Conservation (phyloP, 2,329 filamentous ascomycete species). For the Fusarium torulosum region DNA sequence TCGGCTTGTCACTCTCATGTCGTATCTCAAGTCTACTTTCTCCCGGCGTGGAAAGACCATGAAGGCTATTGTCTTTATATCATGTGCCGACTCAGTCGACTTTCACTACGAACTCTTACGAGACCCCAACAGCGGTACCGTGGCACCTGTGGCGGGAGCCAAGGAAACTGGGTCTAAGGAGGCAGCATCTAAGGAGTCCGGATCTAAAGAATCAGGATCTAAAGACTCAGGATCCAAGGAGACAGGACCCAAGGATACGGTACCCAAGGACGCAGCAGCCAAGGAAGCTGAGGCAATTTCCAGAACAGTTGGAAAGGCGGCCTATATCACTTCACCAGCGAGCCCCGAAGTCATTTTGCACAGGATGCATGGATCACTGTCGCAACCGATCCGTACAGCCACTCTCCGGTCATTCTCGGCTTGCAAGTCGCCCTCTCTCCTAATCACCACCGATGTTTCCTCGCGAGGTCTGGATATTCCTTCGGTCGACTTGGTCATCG, state of each 20-base stretch:
- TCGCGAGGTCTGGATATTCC: slow-evolving; percentile 96
- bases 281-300: slow-evolving; percentile 57
- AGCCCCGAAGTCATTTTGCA: slow-evolving; percentile 82
- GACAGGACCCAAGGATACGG: background rate
- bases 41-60: slow-evolving; percentile 89
- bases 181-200: background rate
- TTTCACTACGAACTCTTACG: slow-evolving; percentile 92
- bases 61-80: slow-evolving; percentile 97
- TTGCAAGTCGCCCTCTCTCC: slow-evolving; percentile 79
- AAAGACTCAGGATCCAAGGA: background rate
- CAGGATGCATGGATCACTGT: slow-evolving; percentile 91
- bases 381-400: slow-evolving; percentile 86
- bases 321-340: slow-evolving; percentile 78
- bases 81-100: slow-evolving; percentile 95
- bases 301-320: slow-evolving; percentile 75
- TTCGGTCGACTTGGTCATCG: slow-evolving; percentile 92
- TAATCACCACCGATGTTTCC: slow-evolving; percentile 95
- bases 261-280: slow-evolving; percentile 28
- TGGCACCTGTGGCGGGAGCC: slow-evolving; percentile 45
- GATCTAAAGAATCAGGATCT: background rate
- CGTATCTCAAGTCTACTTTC: slow-evolving; percentile 88
- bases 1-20: slow-evolving; percentile 87
- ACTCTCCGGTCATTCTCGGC: slow-evolving; percentile 85
- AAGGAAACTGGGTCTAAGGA: slow-evolving; percentile 48
- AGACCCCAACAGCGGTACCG: slow-evolving; percentile 51